Base-by-base conservation (phyloP, 192 early-diverging fungal genomes). In the Coemansia sp. region DNA sequence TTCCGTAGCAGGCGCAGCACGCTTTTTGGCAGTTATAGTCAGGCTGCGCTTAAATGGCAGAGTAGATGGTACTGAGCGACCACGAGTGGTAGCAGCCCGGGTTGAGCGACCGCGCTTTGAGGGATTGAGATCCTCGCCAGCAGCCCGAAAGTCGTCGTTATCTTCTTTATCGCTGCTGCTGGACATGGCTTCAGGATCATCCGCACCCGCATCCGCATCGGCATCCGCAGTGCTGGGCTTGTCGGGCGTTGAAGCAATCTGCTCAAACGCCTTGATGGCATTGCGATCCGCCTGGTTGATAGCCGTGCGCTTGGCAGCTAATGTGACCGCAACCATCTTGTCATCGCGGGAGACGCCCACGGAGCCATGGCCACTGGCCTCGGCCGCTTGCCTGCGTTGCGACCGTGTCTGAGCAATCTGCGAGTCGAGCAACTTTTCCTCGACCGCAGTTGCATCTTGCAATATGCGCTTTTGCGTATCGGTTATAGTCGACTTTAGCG, bases 391-490 rank as follows among this genome's bases (percentile, higher is more conserved):
- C 9, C 69, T 55, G 2, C 69, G 54, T n/a, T 29, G 38, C 18
- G n/a, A 23, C 3, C 69, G 62, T 16, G 70, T 32, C 33, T 33
- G 30, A 10, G 46, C 51, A 4, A 73, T 67, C n/a, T 63, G 49
- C 27, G 38, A 22, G 3, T 60, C 60, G 32, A 73, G 30, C 28
- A 45, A 32, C 25, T 19, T 31, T 12, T 68, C 62, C 9, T 42
- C 23, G 16, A 69, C 28, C 5, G 10, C 40, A 0, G 6, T 23
- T 1, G 22, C 35, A 10, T 56, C 38, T 5, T 22, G 33, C 38
- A 78, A 14, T 0, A 78, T 62, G 10, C 51, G 60, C 45, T 58
- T 68, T 42, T 80, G 66, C 7, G 69, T 69, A 33, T 67, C 66
- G 32, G 25, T 50, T 7, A 83, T 57, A 0, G 68, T 61, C 1